A percentile compares a stretch with the other conserved stretches of the same genome.
Conservation (phyloP, 176 grass and related monocot species). For the Pharus latifolius region DNA sequence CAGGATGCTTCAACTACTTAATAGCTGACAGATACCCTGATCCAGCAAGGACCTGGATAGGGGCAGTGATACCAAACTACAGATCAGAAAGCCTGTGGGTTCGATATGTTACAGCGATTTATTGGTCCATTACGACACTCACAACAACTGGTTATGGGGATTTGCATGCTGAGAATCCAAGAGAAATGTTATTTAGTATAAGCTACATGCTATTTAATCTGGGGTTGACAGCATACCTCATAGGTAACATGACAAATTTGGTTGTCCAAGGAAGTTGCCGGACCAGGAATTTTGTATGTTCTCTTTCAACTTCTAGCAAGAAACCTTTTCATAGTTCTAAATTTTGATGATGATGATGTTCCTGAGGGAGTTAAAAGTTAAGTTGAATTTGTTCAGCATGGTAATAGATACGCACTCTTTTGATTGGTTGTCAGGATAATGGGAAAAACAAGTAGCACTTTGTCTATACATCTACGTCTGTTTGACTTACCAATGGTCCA, state of each 20-base stretch:
- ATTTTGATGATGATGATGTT: not conserved
- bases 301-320: constrained; percentile 1
- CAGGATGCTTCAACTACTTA: constrained; percentile 84
- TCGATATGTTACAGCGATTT: constrained; percentile 72
- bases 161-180: constrained; percentile 72
- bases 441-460: not conserved
- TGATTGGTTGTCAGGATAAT: not conserved
- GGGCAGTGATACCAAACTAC: constrained; percentile 60
- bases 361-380: not conserved
- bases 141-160: constrained; percentile 87
- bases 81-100: constrained; percentile 59
- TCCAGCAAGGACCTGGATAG: constrained; percentile 77
- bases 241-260: constrained; percentile 94
- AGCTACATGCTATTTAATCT: constrained; percentile 90
- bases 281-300: constrained; percentile 78
- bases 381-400: not conserved
- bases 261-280: constrained; percentile 74
- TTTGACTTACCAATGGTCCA: not conserved
- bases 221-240: constrained; percentile 74
- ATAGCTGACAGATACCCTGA: constrained; percentile 76
- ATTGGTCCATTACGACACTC: constrained; percentile 92
- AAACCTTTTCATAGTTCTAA: not conserved
- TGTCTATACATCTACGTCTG: not conserved
- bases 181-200: constrained; percentile 74
- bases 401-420: not conserved